Conservation (phyloP, 257 asterid genomes). For the Nicotiana tomentosiformis region DNA sequence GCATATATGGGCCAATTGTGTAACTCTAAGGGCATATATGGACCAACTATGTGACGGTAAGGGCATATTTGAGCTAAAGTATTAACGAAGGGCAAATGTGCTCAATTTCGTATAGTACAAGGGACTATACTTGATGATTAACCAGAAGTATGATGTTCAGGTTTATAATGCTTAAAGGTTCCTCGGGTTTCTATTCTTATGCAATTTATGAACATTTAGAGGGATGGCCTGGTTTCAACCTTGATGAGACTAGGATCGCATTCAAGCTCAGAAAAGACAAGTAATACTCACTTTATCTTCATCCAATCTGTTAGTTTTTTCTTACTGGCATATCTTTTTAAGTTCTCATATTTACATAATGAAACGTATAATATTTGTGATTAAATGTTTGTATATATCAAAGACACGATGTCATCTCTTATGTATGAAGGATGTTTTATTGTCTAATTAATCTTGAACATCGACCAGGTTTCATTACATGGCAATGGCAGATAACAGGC, state of each 20-base stretch:
- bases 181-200: conserved; percentile 73
- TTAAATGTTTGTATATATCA: neutral
- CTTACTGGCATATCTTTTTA: neutral
- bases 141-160: conserved; percentile 28
- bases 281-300: conserved; percentile 21
- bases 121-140: neutral
- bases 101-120: no score
- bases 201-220: conserved; percentile 65
- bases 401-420: neutral
- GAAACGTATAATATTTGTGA: neutral
- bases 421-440: neutral
- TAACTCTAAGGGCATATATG: no score
- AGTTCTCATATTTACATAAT: neutral
- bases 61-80: no score
- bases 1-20: no score
- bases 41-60: no score
- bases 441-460: neutral
- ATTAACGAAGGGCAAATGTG: no score
- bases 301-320: neutral
- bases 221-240: conserved; percentile 67
- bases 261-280: conserved; percentile 77
- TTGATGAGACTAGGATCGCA: conserved; percentile 73
- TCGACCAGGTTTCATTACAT: conserved; percentile 65
- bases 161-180: conserved; percentile 64
- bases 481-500: conserved; percentile 66